Percentiles rank a stretch among this genome's conserved stretches.
Conservation (phyloP, 2,329 filamentous ascomycete genomes). For the Magnaporthiopsis rhizophila region DNA sequence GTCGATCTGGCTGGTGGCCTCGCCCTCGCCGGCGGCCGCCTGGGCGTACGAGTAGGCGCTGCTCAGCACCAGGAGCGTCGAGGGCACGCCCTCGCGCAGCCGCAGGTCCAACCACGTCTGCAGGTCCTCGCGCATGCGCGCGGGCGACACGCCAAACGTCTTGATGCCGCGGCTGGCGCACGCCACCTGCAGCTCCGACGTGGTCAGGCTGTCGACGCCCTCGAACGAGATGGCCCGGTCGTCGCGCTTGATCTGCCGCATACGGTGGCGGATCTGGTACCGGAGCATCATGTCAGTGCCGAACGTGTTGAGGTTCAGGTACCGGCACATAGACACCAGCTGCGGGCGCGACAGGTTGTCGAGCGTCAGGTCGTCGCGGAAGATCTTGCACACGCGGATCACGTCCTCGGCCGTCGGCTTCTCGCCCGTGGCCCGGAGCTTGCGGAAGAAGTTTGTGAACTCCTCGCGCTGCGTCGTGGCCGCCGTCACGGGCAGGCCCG, state of each 20-base stretch:
- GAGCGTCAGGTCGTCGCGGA: conserved; percentile 93
- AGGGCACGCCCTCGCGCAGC: conserved; percentile 90
- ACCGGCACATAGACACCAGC: conserved; percentile 93
- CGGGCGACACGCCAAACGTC: conserved; percentile 86
- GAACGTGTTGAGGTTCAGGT: conserved; percentile 96
- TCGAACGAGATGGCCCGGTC: conserved; percentile 92
- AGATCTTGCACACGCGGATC: conserved; percentile 98
- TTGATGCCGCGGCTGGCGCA: conserved; percentile 87
- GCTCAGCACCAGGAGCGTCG: conserved; percentile 87
- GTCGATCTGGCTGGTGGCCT: conserved; percentile 85
- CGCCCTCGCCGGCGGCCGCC: conserved; percentile 49
- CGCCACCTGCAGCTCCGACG: conserved; percentile 84
- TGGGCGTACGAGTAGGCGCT: conserved; percentile 97
- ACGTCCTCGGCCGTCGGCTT: conserved; percentile 82
- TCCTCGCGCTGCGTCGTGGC: conserved; percentile 86
- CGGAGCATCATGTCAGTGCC: conserved; percentile 97
- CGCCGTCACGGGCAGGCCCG: conserved; percentile 79
- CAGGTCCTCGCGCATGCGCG: conserved; percentile 78
- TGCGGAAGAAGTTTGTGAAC: conserved; percentile 95
- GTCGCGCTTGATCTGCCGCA: conserved; percentile 98
- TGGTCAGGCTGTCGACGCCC: conserved; percentile 87
- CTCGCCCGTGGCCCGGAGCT: conserved; percentile 86
- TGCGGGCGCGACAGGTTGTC: conserved; percentile 96
- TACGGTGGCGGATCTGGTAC: conserved; percentile 93
- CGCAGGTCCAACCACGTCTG: conserved; percentile 91